phyloP scores from a whole-genome alignment of 73 alveolate genomes.

The Tetrahymena elliotti region DNA sequence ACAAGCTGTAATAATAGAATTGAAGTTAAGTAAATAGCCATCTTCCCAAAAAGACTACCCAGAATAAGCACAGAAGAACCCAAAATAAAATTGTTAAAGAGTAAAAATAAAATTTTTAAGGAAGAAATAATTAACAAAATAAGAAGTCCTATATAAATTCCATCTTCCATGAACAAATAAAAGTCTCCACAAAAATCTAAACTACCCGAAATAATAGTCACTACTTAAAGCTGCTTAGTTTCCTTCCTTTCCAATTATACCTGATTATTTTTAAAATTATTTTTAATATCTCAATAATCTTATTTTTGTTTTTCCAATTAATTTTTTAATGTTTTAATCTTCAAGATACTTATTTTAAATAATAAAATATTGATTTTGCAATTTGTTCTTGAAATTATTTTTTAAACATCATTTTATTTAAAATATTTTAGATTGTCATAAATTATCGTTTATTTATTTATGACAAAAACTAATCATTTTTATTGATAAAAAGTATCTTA shows the following conservation, averaged over 20 bases:
- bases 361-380: too few species aligned
- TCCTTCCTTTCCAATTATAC: constrained; percentile 95
- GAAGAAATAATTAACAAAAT: constrained; percentile 88
- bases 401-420: too few species aligned
- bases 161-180: constrained; percentile 90
- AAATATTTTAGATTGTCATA: too few species aligned
- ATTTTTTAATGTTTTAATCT: too few species aligned
- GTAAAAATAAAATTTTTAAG: constrained; percentile 92
- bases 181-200: constrained; percentile 80
- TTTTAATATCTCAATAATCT: not conserved
- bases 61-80: constrained; percentile 63
- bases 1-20: constrained; percentile 85
- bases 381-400: too few species aligned
- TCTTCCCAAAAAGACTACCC: constrained; percentile 90
- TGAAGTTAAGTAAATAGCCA: constrained; percentile 83
- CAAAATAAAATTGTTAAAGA: constrained; percentile 57
- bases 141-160: constrained; percentile 77
- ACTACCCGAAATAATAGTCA: constrained; percentile 92
- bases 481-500: too few species aligned
- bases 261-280: not conserved
- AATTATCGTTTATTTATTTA: too few species aligned
- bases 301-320: too few species aligned
- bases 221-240: constrained; percentile 94
- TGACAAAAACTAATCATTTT: too few species aligned
- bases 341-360: too few species aligned